Evolutionary conservation across 352 stramenopile genomes (phyloP), one percentile per base, ranked within the genome.

Genomic region (Aphanomyces euteiches): DNA sequence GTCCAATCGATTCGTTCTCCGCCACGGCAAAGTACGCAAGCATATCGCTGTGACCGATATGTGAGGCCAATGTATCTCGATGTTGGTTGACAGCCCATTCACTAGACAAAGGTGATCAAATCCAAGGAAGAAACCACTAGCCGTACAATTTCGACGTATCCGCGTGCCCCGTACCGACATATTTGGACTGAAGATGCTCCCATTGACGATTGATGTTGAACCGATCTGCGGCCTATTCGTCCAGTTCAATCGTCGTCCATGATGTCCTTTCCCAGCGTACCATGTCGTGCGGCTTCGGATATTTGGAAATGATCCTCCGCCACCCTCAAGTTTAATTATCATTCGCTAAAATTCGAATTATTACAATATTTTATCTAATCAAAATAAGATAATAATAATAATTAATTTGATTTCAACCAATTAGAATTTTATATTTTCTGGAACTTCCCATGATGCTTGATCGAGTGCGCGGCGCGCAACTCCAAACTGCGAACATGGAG

Each of bases 31-130:
- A 98, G 80, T 99, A 99, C 36, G 80, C 90, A 7, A 99, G 75
- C 88, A 99, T 97, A 84, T 99, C 97, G 72, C 95, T 94, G 79
- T 99, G 96, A 36, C 96, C 96, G 36, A 99, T 75, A 74, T 99
- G 95, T 59, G 90, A 98, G 5, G 97, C 96, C 43, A 98, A 82
- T 7, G 96, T 98, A 79, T 99, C 97, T 12, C 97, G 93, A 78
- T 99, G 97, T 82, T 99, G 96, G 80, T 99, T 99, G 19, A 97
- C 96, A 0, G 96, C 83, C 95, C 95, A 99, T 79, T 99, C 96
- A 77, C 91, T 96, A 74, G 41, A 47, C 5, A 5, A 36, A 66
- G 28, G 17, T 45, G 36, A 7, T 45, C 37, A 19, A 61, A 40
- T 39, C 17, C 15, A 17, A 0, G 13, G 1, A 40, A 61, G 5